Base-by-base conservation (phyloP, 495 filamentous ascomycete species). In the Annulohypoxylon maeteangense region DNA sequence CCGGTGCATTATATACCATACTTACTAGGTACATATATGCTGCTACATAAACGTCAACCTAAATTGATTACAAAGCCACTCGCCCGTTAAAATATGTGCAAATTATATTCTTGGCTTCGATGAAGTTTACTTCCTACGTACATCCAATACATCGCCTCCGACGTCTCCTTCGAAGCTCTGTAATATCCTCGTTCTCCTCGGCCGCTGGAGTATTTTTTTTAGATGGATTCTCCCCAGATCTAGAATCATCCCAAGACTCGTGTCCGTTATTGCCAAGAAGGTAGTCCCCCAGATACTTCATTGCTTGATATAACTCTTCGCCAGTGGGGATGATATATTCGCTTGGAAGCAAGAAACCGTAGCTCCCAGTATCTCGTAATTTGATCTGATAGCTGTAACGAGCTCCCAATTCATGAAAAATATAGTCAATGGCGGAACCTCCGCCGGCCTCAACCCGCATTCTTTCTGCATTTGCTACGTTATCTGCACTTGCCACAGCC, bases 341-440 rank as follows among this genome's bases (percentile, higher is more conserved):
- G 34, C 87, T 89, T 0, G 95, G 95, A 7, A 99, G 83, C 51
- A 99, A 82, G 74, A 98, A 99, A 0, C 95, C 95, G 77, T 98
- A 98, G 79, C 89, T 95, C 2, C 95, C 95, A 0, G 93, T 97
- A 80, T 99, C 95, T 36, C 95, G 86, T 22, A 99, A 83, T 79
- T 98, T 98, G 78, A 99, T 91, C 82, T 98, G 95, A 74, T 96
- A 99, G 25, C 92, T 89, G 74, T 91, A 95, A 34, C 83, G 87
- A n/a, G 95, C 91, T 45, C 87, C 81, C 31, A 97, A 79, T 71
- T 95, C 91, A 62, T 95, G 93, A 76, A 98, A 98, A 80, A 99
- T 97, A 89, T 93, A 99, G 79, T 98, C 95, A 45, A 99, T 88
- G 7, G 92, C 93, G 40, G 92, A 94, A 12, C 95, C 95, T 12